Percentiles rank a stretch among this genome's conserved stretches.
phyloP scores from a whole-genome alignment of 495 filamentous ascomycete species.

The Penicillium canariense region DNA sequence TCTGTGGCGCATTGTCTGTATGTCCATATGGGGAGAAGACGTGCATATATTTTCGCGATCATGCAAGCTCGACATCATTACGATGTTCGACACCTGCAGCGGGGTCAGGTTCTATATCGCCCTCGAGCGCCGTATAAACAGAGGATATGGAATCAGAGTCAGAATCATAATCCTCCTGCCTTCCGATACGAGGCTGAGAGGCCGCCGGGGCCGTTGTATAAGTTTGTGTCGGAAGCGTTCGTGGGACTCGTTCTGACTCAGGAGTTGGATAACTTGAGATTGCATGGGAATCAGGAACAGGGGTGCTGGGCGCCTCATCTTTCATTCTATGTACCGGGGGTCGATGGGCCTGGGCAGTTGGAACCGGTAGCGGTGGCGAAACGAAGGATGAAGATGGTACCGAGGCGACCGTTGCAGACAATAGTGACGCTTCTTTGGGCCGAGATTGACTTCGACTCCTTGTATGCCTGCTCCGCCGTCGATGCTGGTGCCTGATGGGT shows the following conservation, averaged over 20 bases:
- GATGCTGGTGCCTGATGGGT: neutral
- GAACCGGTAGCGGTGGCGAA: neutral
- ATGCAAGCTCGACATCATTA: neutral
- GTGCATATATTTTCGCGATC: neutral
- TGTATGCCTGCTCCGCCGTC: neutral
- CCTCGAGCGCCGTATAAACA: constrained; percentile 27
- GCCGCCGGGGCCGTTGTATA: neutral
- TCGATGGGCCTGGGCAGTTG: neutral
- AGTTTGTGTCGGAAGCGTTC: neutral
- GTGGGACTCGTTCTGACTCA: neutral
- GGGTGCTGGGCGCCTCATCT: neutral
- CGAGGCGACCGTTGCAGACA: neutral
- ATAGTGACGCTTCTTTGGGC: neutral
- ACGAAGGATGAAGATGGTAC: neutral
- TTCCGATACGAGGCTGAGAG: neutral
- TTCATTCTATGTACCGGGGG: neutral
- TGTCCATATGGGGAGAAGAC: too few relatives aligned
- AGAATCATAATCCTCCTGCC: constrained; percentile 4
- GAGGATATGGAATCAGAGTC: constrained; percentile 20
- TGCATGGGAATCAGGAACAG: neutral
- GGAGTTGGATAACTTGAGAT: neutral
- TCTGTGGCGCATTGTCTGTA: too few relatives aligned
- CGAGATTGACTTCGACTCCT: neutral
- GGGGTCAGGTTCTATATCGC: neutral
- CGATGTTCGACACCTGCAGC: neutral